These are phyloP conservation scores for Pleurotus ostreatus DNA, from an alignment of 768 basidiomycete species.

Conservation along the genomic window DNA sequence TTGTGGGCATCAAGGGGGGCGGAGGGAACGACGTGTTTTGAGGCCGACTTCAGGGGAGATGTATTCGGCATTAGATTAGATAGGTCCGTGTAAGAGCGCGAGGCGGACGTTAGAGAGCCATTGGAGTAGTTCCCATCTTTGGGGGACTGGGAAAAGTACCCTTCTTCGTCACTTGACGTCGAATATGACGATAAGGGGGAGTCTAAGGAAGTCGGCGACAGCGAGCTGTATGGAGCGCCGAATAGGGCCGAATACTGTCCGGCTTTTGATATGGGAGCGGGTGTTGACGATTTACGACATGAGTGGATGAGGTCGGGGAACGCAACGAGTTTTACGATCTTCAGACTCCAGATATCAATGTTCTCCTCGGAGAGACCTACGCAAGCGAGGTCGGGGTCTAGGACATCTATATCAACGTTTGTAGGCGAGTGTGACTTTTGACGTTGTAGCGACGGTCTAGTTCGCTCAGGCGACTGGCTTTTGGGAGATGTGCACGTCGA, in stretches of 20 bases:
- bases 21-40: constrained; percentile 31
- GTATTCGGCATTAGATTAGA: constrained; percentile 17
- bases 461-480: background rate
- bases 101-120: constrained; percentile 29
- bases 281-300: constrained; percentile 13
- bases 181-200: constrained; percentile 12
- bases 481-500: constrained; percentile 8
- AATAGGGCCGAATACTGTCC: constrained; percentile 6
- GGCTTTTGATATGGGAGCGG: constrained; percentile 8
- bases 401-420: constrained; percentile 54
- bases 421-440: constrained; percentile 51
- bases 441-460: constrained; percentile 13
- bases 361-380: constrained; percentile 70
- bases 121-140: constrained; percentile 28
- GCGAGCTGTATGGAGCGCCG: constrained; percentile 4
- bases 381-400: constrained; percentile 70
- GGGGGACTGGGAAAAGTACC: constrained; percentile 61
- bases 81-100: constrained; percentile 42
- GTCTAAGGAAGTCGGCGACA: constrained; percentile 1
- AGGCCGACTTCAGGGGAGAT: constrained; percentile 27
- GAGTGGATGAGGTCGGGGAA: constrained; percentile 67
- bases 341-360: constrained; percentile 69
- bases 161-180: constrained; percentile 43
- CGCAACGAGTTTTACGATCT: constrained; percentile 74
- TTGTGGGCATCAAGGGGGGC: constrained; percentile 16